Evolutionary conservation across 345 rosid genomes (phyloP).

Genomic region (Hirschfeldia incana): DNA sequence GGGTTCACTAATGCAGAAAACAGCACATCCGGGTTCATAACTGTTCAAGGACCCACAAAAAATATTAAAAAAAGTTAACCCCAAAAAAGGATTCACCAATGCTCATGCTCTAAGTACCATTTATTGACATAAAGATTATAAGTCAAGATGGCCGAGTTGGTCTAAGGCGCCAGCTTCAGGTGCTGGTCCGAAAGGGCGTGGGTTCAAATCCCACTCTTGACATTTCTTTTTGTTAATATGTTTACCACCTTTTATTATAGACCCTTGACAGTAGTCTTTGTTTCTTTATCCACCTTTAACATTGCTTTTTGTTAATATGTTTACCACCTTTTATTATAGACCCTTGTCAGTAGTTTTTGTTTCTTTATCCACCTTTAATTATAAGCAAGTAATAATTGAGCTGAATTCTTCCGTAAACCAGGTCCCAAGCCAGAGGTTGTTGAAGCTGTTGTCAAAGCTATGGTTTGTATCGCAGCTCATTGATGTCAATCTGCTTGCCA

Average conservation of each 20-base stretch:
- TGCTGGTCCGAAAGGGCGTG: slow-evolving; percentile 75
- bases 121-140: too few species aligned
- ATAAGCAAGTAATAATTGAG: not conserved
- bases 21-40: too few species aligned
- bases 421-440: slow-evolving; percentile 34
- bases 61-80: too few species aligned
- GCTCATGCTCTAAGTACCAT: too few species aligned
- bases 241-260: not conserved
- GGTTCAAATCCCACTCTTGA: slow-evolving; percentile 85
- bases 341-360: too few species aligned
- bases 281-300: not conserved
- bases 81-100: too few species aligned
- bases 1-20: too few species aligned
- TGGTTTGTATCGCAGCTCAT: not conserved
- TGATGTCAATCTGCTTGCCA: not conserved
- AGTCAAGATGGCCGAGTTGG: slow-evolving; percentile 92
- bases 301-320: too few species aligned
- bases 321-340: too few species aligned
- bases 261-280: too few species aligned
- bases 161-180: slow-evolving; percentile 94
- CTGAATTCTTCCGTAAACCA: not conserved
- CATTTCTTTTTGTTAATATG: slow-evolving; percentile 8
- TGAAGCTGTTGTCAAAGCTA: slow-evolving; percentile 14
- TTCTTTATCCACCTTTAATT: not conserved
- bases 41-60: too few species aligned